Evolutionary conservation across 2,329 filamentous ascomycete genomes (phyloP).

Genomic region (Macrophomina phaseolina): DNA sequence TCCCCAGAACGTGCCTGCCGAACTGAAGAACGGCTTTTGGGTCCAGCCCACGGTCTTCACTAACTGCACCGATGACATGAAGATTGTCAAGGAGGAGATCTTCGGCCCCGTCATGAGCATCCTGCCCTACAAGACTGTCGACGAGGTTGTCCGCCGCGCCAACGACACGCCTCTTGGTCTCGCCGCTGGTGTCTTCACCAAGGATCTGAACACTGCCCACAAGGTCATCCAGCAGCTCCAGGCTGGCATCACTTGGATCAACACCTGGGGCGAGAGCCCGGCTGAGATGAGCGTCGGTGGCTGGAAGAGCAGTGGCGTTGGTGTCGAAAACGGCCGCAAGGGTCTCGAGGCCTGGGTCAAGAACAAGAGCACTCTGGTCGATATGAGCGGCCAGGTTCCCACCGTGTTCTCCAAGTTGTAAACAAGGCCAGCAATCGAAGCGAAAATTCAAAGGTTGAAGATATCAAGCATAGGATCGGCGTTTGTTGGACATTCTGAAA

Average conservation of each 20-base stretch:
- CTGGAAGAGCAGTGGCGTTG: slow-evolving; percentile 89
- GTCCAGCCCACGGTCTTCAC: slow-evolving; percentile 84
- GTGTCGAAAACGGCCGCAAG: slow-evolving; percentile 82
- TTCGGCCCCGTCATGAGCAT: slow-evolving; percentile 89
- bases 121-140: slow-evolving; percentile 72
- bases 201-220: slow-evolving; percentile 75
- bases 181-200: slow-evolving; percentile 83
- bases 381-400: slow-evolving; percentile 73
- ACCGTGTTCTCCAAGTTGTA: slow-evolving; percentile 77
- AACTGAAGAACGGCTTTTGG: slow-evolving; percentile 75
- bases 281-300: slow-evolving; percentile 89
- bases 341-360: slow-evolving; percentile 82
- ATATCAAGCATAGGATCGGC: slow-evolving; percentile 21
- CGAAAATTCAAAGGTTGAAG: slow-evolving; percentile 2
- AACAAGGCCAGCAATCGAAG: not conserved
- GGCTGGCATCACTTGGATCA: slow-evolving; percentile 90
- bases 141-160: slow-evolving; percentile 73
- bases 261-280: slow-evolving; percentile 90
- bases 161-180: slow-evolving; percentile 80
- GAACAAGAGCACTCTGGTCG: slow-evolving; percentile 88
- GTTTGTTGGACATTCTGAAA: slow-evolving; percentile 8
- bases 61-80: slow-evolving; percentile 82
- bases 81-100: slow-evolving; percentile 80
- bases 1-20: slow-evolving; percentile 51
- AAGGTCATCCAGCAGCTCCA: slow-evolving; percentile 72